Evolutionary conservation across 257 asterid species (phyloP).

Genomic region (Nicotiana noctiflora): DNA sequence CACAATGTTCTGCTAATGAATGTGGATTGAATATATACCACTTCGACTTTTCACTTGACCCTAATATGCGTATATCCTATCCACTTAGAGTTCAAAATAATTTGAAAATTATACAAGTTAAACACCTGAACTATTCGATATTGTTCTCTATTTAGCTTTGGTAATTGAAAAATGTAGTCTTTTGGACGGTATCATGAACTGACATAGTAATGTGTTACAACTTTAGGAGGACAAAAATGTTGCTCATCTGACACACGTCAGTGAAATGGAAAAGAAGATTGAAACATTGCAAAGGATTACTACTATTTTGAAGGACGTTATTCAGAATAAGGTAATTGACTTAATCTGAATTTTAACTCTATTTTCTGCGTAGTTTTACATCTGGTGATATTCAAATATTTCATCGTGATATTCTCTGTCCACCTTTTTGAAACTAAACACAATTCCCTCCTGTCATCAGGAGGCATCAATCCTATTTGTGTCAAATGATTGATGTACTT

Average conservation of each 20-base stretch:
- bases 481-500: background rate
- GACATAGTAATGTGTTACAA: constrained; percentile 7
- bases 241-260: constrained; percentile 86
- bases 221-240: constrained; percentile 91
- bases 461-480: background rate
- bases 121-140: too few species aligned
- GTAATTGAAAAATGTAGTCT: background rate
- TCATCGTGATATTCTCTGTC: background rate
- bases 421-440: background rate
- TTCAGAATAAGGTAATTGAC: constrained; percentile 77
- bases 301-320: constrained; percentile 81
- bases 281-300: constrained; percentile 87
- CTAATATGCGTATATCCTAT: background rate
- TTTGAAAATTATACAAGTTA: too few species aligned
- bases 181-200: constrained; percentile 14
- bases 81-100: background rate
- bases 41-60: background rate
- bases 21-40: background rate
- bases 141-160: background rate
- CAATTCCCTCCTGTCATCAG: background rate
- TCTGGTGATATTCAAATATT: background rate
- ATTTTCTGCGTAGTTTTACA: background rate
- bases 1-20: background rate
- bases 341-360: constrained; percentile 10
- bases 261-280: constrained; percentile 94